Conservation (phyloP, 768 basidiomycete species). For the Kwoniella sp. region DNA sequence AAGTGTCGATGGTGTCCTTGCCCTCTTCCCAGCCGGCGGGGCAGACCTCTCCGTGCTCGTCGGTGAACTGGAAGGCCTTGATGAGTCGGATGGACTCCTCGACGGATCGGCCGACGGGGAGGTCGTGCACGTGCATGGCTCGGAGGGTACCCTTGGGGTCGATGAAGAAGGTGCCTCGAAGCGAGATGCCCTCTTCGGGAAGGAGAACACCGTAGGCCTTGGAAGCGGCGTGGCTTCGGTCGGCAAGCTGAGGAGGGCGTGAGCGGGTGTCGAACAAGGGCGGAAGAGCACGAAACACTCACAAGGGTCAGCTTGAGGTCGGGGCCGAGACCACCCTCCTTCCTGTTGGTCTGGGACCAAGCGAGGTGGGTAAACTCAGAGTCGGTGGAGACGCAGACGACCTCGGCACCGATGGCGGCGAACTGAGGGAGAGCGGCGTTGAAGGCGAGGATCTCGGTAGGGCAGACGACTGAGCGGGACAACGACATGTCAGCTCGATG, state of each 20-base stretch:
- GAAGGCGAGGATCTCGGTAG: conserved; percentile 94
- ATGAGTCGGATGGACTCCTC: conserved; percentile 86
- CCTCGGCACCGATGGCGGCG: conserved; percentile 65
- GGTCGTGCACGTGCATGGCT: conserved; percentile 64
- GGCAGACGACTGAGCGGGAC: conserved; percentile 56
- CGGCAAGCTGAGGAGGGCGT: conserved; percentile 24
- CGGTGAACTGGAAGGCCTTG: conserved; percentile 77
- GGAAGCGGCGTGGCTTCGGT: conserved; percentile 65
- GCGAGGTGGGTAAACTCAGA: conserved; percentile 73
- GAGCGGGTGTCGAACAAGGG: not conserved
- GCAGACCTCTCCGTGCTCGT: conserved; percentile 86
- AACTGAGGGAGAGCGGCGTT: conserved; percentile 78
- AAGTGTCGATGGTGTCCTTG: conserved; percentile 38
- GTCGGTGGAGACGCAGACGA: conserved; percentile 85
- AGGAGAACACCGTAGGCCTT: conserved; percentile 83
- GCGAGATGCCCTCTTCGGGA: conserved; percentile 80
- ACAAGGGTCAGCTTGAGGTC: conserved; percentile 73
- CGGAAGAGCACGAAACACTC: conserved; percentile 8
- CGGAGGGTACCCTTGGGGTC: conserved; percentile 43
- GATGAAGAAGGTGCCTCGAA: conserved; percentile 59
- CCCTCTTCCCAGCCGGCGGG: conserved; percentile 86
- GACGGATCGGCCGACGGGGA: conserved; percentile 91
- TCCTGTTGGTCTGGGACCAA: conserved; percentile 75
- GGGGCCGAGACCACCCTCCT: conserved; percentile 84
- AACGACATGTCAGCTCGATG: not conserved